phyloP scores from a whole-genome alignment of 73 alveolate genomes.

The Durusdinium trenchii region DNA sequence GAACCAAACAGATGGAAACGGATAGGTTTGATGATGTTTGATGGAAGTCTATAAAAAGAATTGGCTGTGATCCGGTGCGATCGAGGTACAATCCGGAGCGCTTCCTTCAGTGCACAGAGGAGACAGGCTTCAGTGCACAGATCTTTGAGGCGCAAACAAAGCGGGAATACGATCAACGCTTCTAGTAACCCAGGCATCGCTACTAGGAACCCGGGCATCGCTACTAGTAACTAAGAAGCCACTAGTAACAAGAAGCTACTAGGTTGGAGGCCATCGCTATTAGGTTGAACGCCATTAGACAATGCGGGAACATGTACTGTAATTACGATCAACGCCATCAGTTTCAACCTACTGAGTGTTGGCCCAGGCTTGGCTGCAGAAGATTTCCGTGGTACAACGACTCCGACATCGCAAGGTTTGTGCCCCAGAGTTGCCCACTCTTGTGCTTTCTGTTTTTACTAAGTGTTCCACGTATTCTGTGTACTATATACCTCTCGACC shows the following conservation, averaged over 20 bases:
- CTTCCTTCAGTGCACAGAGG: constrained; percentile 62
- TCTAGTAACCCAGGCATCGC: too few species aligned
- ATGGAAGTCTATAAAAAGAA: background rate
- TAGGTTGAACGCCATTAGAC: too few species aligned
- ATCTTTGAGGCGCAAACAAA: constrained; percentile 46
- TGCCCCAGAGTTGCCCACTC: background rate
- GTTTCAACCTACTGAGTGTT: background rate
- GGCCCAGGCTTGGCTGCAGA: constrained; percentile 47
- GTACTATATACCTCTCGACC: too few species aligned
- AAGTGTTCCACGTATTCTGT: too few species aligned
- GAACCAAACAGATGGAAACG: background rate
- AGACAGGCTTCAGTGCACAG: constrained; percentile 27
- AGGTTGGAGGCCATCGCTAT: too few species aligned
- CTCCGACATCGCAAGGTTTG: background rate
- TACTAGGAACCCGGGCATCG: too few species aligned
- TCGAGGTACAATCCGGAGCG: constrained; percentile 91
- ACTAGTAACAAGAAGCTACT: too few species aligned
- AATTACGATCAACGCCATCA: too few species aligned
- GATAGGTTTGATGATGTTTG: background rate
- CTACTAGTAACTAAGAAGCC: too few species aligned
- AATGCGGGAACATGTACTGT: too few species aligned
- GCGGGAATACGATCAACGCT: background rate
- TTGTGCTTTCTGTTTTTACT: too few species aligned
- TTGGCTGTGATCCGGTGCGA: constrained; percentile 57
- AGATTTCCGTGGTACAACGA: background rate